Evolutionary conservation across 352 stramenopile species (phyloP), one percentile per base, ranked within the genome.

Genomic region (Salisapilia sapeloensis): DNA sequence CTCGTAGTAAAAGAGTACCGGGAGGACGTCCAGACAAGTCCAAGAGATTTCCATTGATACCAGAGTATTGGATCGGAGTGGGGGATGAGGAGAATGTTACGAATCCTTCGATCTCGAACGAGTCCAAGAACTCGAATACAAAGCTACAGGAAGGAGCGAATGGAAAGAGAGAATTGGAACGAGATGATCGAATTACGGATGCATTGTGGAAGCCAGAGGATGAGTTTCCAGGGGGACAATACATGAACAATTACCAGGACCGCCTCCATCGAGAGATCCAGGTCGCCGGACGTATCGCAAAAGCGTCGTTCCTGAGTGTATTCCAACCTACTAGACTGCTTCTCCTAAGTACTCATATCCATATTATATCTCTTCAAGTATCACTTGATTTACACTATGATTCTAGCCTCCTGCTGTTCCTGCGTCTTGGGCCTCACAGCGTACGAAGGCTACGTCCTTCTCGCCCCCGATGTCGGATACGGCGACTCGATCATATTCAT

Each of bases 151-250:
- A n/a, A n/a, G n/a, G n/a, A n/a, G n/a, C n/a, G n/a, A n/a, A n/a
- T n/a, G n/a, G n/a, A n/a, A n/a, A n/a, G n/a, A n/a, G n/a, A n/a
- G n/a, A n/a, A n/a, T n/a, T n/a, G n/a, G n/a, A n/a, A n/a, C n/a
- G n/a, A 35, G 33, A 38, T 12, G 38, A 41, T 19, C 56, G 56
- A 6, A 43, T 78, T 11, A 48, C 54, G 23, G 61, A 77, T 29
- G 54, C 56, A 16, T 50, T 77, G 39, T 77, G 61, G 61, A 66
- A 67, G 31, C 52, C 53, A 32, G 48, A 60, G 36, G 50, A 77
- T 29, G 61, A 77, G 39, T 77, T 77, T 36, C 58, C 56, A 2
- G 58, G 58, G 6, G 39, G 47, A 36, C 48, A 50, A 14, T 62
- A 53, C 24, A 52, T 71, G 38, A 34, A 62, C 32, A 48, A 39